A percentile compares a stretch with the other conserved stretches of the same genome.
phyloP scores from a whole-genome alignment of 257 asterid species.

The Datura wrightii region DNA sequence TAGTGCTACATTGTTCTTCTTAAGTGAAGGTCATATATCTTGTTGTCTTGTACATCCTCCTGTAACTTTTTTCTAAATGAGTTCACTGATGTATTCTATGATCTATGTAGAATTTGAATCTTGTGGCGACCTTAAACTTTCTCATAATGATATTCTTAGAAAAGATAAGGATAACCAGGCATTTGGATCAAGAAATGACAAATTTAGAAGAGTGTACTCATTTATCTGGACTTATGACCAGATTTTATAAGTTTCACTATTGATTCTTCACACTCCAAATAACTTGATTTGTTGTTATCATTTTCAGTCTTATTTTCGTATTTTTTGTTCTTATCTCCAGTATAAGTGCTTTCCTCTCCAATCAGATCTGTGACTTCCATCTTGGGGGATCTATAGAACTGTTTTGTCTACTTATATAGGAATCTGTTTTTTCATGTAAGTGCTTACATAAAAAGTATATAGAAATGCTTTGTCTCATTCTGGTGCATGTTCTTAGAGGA shows the following conservation, averaged over 20 bases:
- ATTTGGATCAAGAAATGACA: conserved; percentile 5
- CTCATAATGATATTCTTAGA: not conserved
- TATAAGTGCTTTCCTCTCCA: conserved; percentile 13
- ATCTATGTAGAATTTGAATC: conserved; percentile 18
- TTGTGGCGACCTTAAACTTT: conserved; percentile 17
- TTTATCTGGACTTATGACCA: conserved; percentile 17
- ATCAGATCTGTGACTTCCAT: conserved; percentile 28
- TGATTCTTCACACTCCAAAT: not conserved
- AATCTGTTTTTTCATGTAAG: not conserved
- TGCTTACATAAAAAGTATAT: conserved; percentile 10
- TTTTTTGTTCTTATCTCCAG: not conserved
- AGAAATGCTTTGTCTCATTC: not conserved
- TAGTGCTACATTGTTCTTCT: conserved; percentile 29
- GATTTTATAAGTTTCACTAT: not conserved
- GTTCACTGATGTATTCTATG: not conserved
- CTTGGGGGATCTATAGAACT: conserved; percentile 19
- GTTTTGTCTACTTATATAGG: conserved; percentile 24
- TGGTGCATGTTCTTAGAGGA: not conserved
- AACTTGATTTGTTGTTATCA: not conserved
- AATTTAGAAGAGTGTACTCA: conserved; percentile 8
- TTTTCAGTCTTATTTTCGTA: conserved; percentile 6
- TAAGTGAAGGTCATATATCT: conserved; percentile 8
- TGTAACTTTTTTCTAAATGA: not conserved
- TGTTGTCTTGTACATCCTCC: conserved; percentile 22
- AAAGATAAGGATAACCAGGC: not conserved